Evolutionary conservation across 1,284 basidiomycete genomes (phyloP).

Genomic region (Thecaphora thlaspeos): DNA sequence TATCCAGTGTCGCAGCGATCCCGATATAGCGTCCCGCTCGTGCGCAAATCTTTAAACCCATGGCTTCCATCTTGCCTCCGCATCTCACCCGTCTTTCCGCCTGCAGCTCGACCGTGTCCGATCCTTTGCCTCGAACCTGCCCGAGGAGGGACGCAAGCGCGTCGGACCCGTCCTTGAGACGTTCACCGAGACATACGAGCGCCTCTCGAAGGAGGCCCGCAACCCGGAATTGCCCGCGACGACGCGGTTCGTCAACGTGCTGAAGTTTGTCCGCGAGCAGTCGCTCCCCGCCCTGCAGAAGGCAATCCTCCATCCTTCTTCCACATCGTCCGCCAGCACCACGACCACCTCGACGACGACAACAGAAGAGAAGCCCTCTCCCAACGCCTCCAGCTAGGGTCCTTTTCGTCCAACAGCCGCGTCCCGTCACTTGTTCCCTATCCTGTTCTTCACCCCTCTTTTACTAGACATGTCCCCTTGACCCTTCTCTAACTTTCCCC

Average conservation of each 20-base stretch:
- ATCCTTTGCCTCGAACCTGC: slow-evolving; percentile 44
- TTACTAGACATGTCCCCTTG: too few species aligned
- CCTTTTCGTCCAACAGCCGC: too few species aligned
- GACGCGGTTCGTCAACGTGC: slow-evolving; percentile 46
- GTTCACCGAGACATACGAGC: slow-evolving; percentile 51
- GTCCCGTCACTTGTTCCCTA: too few species aligned
- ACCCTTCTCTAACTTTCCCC: too few species aligned
- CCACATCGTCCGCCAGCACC: background rate
- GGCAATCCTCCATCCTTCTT: slow-evolving; percentile 31
- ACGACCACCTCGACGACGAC: slow-evolving; percentile 7
- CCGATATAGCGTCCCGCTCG: too few species aligned
- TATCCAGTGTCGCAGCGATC: too few species aligned
- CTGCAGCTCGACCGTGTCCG: slow-evolving; percentile 51
- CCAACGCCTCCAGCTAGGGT: slow-evolving; percentile 8
- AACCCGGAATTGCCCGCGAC: slow-evolving; percentile 42
- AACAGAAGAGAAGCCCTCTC: slow-evolving; percentile 4
- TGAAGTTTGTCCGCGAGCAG: slow-evolving; percentile 49
- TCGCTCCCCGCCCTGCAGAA: slow-evolving; percentile 54
- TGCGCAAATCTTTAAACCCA: too few species aligned
- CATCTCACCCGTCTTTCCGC: slow-evolving; percentile 4
- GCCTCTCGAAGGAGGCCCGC: slow-evolving; percentile 46
- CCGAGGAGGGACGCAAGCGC: slow-evolving; percentile 52
- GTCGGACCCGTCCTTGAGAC: slow-evolving; percentile 50
- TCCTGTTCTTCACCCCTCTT: too few species aligned
- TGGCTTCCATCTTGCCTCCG: background rate